Conservation (phyloP, 2,329 filamentous ascomycete species). For the Pseudogymnoascus sp. region DNA sequence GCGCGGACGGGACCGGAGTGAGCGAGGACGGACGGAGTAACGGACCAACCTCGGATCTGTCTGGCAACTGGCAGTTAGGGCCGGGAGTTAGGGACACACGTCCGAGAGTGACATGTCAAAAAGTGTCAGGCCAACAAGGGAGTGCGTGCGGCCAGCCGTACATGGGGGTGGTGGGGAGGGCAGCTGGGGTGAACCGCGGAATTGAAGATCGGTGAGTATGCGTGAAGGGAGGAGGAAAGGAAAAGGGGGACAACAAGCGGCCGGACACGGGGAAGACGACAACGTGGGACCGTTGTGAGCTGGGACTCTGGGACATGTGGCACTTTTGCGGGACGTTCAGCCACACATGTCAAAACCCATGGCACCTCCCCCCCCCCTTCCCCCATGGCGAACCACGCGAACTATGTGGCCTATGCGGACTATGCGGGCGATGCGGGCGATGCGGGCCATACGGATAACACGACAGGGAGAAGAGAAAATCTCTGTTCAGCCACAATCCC, state of each 20-base stretch:
- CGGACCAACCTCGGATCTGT: not conserved
- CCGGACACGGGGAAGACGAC: not conserved
- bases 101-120: not conserved
- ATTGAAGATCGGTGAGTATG: not conserved
- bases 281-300: not conserved
- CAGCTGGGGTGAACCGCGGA: not conserved
- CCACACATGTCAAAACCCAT: not conserved
- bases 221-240: not conserved
- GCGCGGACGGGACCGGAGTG: not conserved
- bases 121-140: not conserved
- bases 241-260: not conserved
- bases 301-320: not conserved
- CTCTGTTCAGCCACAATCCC: not conserved
- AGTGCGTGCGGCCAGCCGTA: not conserved
- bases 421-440: not conserved
- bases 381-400: not conserved
- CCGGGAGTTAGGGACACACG: constrained; percentile 1
- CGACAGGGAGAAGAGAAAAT: not conserved
- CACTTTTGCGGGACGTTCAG: not conserved
- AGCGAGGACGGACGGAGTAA: not conserved
- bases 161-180: not conserved
- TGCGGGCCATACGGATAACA: not conserved
- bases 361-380: not conserved
- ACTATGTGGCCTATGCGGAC: not conserved
- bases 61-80: not conserved